Conservation (phyloP, 139 green algal species). For the Nannochloris sp. region DNA sequence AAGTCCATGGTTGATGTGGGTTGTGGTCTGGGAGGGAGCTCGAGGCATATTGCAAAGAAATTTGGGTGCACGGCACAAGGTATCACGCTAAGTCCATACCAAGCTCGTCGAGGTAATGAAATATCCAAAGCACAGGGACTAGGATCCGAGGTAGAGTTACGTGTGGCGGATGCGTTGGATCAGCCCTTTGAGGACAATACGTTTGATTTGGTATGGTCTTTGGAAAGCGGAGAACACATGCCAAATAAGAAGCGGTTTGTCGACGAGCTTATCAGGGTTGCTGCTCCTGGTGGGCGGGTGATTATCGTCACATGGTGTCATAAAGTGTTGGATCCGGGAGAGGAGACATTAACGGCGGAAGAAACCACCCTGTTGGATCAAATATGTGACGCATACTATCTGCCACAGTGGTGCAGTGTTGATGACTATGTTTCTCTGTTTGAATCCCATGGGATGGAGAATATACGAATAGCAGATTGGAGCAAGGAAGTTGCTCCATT, state of each 20-base stretch:
- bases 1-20: conserved; percentile 86
- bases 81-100: conserved; percentile 83
- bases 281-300: conserved; percentile 65
- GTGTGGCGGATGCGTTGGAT: conserved; percentile 74
- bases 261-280: conserved; percentile 80
- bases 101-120: conserved; percentile 68
- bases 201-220: conserved; percentile 81
- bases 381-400: conserved; percentile 96
- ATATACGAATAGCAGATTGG: conserved; percentile 75
- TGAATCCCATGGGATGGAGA: conserved; percentile 34
- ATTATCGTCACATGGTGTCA: conserved; percentile 91
- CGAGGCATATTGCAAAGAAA: conserved; percentile 73
- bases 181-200: conserved; percentile 64
- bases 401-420: conserved; percentile 88
- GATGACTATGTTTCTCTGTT: conserved; percentile 79
- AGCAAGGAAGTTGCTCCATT: conserved; percentile 86
- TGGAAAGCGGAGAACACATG: conserved; percentile 95
- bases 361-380: conserved; percentile 72
- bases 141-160: conserved; percentile 44
- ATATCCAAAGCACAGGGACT: conserved; percentile 43
- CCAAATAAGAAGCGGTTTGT: conserved; percentile 79
- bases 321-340: conserved; percentile 33
- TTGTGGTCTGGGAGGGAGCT: conserved; percentile 88
- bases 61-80: conserved; percentile 47
- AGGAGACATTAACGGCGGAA: conserved; percentile 29